These are phyloP conservation scores for Globisporangium cylindrosporum DNA, from an alignment of 352 stramenopile genomes.

Conservation along the genomic window DNA sequence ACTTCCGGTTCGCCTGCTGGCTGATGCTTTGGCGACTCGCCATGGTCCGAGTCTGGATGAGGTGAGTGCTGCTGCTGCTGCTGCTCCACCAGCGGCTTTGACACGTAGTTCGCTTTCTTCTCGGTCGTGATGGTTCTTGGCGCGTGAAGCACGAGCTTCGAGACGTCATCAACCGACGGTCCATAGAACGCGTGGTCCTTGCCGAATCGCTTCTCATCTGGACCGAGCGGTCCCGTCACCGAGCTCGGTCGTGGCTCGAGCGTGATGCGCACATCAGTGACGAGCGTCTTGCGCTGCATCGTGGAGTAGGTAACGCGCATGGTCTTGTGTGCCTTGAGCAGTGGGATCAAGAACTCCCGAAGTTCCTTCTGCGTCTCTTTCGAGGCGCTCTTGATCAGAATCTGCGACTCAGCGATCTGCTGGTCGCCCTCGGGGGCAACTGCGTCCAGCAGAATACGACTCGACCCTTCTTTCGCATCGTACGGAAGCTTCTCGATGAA, in stretches of 20 bases:
- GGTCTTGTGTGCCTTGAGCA: constrained; percentile 70
- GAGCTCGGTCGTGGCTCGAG: constrained; percentile 70
- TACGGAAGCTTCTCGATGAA: constrained; percentile 69
- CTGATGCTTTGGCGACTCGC: constrained; percentile 17
- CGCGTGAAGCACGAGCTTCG: constrained; percentile 70
- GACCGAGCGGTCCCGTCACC: constrained; percentile 47
- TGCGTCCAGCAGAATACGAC: constrained; percentile 55
- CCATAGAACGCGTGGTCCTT: constrained; percentile 70
- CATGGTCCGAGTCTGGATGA: background rate
- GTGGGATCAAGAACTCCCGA: constrained; percentile 55
- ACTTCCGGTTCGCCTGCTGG: constrained; percentile 11
- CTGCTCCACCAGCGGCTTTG: constrained; percentile 40
- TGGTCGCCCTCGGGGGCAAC: constrained; percentile 43
- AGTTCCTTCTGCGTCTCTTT: constrained; percentile 55
- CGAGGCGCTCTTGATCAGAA: constrained; percentile 59
- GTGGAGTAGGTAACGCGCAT: constrained; percentile 67
- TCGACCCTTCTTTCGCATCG: constrained; percentile 59
- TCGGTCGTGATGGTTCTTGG: constrained; percentile 43
- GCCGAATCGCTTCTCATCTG: constrained; percentile 62
- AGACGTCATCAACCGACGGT: constrained; percentile 57
- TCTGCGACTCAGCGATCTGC: constrained; percentile 58
- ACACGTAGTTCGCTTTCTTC: constrained; percentile 72
- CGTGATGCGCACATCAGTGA: constrained; percentile 75
- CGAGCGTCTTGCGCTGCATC: constrained; percentile 67
- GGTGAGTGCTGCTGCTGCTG: background rate